These are phyloP conservation scores for Salvia sclarea DNA, from an alignment of 305 asterid species.

Conservation along the genomic window DNA sequence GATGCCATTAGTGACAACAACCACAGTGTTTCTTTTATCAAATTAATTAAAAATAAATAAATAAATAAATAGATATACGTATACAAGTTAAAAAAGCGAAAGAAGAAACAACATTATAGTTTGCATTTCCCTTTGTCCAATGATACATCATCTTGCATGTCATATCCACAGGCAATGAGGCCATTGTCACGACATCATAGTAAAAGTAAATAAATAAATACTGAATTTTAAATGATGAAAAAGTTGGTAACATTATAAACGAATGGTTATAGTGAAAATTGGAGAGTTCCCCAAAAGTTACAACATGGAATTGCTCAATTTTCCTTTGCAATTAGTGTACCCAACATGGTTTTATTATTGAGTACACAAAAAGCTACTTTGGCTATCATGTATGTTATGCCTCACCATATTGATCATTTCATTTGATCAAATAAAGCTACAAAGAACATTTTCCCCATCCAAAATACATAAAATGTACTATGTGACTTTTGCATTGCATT, in stretches of 20 bases:
- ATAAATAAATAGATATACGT: too few species aligned
- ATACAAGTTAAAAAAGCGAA: neutral
- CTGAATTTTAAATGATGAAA: neutral
- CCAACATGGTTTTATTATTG: neutral
- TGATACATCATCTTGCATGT: neutral
- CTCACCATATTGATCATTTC: constrained; percentile 26
- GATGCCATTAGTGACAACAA: too few species aligned
- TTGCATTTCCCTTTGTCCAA: neutral
- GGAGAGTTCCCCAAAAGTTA: constrained; percentile 20
- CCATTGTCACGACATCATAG: too few species aligned
- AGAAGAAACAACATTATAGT: too few species aligned
- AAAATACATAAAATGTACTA: neutral
- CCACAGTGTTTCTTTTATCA: too few species aligned
- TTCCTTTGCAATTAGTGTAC: constrained; percentile 5
- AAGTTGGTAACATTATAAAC: neutral
- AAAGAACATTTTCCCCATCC: neutral
- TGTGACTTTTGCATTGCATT: constrained; percentile 9
- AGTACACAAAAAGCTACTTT: constrained; percentile 21
- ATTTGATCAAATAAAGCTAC: constrained; percentile 1
- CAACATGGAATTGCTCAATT: constrained; percentile 22
- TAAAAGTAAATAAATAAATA: neutral
- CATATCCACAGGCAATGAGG: too few species aligned
- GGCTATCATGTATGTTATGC: constrained; percentile 2
- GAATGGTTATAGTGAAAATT: neutral
- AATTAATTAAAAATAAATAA: too few species aligned